Percentiles rank a stretch among this genome's conserved stretches.
phyloP scores from a whole-genome alignment of 257 asterid species.

The Ajuga chamaepitys region DNA sequence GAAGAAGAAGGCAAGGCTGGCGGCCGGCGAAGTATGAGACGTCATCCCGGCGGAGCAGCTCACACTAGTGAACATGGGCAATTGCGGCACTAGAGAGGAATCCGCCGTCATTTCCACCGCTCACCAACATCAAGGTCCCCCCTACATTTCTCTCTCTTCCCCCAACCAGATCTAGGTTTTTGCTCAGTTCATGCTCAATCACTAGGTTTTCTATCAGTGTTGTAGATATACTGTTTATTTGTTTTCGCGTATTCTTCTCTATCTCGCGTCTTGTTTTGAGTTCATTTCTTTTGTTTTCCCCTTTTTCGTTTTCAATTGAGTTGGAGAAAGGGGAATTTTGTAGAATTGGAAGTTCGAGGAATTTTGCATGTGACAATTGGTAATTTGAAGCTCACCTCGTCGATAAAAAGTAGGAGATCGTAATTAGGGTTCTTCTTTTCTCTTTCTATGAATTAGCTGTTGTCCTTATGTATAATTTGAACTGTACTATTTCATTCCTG shows the following conservation, averaged over 20 bases:
- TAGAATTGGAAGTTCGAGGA: neutral
- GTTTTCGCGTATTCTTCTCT: neutral
- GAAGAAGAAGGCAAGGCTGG: conserved; percentile 16
- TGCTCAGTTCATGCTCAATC: conserved; percentile 12
- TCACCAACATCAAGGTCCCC: conserved; percentile 65
- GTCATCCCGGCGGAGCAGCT: conserved; percentile 20
- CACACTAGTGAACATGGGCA: conserved; percentile 64
- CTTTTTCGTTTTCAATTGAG: neutral
- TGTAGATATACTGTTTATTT: neutral
- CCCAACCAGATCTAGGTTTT: conserved; percentile 34
- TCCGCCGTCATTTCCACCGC: conserved; percentile 88
- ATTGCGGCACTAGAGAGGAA: conserved; percentile 98
- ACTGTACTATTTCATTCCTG: neutral
- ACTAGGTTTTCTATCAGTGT: neutral
- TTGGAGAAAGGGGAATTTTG: neutral
- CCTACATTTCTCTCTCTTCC: conserved; percentile 11
- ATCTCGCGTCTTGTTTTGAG: neutral
- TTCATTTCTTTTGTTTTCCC: neutral
- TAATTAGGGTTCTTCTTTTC: conserved; percentile 15
- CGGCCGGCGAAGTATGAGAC: conserved; percentile 44
- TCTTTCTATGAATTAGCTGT: neutral
- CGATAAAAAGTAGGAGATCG: neutral
- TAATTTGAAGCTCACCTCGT: neutral
- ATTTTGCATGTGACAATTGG: neutral
- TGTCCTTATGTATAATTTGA: neutral